These are phyloP conservation scores for Metschnikowia henanensis DNA, from an alignment of 805 yeast genomes.

Conservation along the genomic window DNA sequence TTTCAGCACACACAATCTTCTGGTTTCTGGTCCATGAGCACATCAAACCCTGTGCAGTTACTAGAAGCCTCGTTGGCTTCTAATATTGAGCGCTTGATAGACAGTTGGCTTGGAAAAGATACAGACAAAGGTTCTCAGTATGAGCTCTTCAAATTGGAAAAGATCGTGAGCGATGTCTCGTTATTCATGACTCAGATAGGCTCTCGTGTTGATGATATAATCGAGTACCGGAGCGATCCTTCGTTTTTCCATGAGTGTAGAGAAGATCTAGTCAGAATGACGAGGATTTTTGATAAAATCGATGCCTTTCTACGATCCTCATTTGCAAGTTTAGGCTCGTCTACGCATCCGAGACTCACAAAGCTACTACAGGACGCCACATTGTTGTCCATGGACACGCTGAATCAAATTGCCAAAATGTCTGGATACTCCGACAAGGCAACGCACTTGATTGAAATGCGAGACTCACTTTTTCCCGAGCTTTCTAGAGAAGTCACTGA, in stretches of 20 bases:
- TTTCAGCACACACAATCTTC: neutral
- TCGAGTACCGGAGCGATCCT: neutral
- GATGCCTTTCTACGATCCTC: conserved; percentile 3
- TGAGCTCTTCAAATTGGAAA: conserved; percentile 15
- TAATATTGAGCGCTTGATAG: conserved; percentile 1
- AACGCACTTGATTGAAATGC: conserved; percentile 9
- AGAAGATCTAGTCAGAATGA: neutral
- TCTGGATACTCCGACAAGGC: conserved; percentile 8
- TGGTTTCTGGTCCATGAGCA: conserved; percentile 1
- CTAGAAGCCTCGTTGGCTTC: neutral
- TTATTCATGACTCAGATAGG: conserved; percentile 23
- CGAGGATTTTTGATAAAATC: neutral
- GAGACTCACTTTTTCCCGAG: conserved; percentile 7
- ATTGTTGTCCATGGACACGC: conserved; percentile 7
- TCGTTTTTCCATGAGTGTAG: neutral
- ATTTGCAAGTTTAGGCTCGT: neutral
- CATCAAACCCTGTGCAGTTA: neutral
- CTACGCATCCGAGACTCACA: neutral
- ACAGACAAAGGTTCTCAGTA: neutral
- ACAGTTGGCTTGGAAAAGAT: neutral
- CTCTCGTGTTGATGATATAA: neutral
- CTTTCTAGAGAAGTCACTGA: conserved; percentile 7
- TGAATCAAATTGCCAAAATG: conserved; percentile 6
- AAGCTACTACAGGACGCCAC: conserved; percentile 4
- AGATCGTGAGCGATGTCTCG: conserved; percentile 29